Conservation (phyloP, 225 moss, liverwort and hornwort genomes). For the Antitrichia curtipendula region DNA sequence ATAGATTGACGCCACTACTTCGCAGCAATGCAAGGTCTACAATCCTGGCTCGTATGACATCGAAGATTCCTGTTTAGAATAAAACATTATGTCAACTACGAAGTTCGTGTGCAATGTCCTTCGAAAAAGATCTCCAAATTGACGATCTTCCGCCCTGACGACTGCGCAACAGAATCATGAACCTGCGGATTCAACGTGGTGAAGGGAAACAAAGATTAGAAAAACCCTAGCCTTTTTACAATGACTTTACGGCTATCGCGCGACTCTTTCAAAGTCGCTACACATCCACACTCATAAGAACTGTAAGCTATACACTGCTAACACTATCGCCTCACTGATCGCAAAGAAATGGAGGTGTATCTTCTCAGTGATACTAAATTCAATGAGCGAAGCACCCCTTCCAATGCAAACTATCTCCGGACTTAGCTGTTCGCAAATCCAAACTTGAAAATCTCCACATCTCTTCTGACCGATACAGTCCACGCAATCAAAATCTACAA, state of each 20-base stretch:
- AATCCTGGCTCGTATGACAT: background rate
- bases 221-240: fast-evolving
- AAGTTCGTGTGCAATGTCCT: background rate
- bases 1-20: background rate
- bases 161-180: too few species aligned
- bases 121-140: too few species aligned
- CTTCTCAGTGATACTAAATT: background rate
- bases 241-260: too few species aligned
- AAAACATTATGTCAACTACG: background rate
- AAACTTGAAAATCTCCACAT: too few species aligned
- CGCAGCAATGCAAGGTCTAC: background rate
- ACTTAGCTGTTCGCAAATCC: background rate
- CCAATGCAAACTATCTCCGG: background rate
- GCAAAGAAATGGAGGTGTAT: too few species aligned
- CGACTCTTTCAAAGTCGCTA: too few species aligned
- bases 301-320: background rate
- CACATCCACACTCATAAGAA: too few species aligned
- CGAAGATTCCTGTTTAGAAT: background rate
- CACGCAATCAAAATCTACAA: too few species aligned
- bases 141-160: background rate
- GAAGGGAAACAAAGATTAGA: too few species aligned
- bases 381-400: background rate
- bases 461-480: too few species aligned
- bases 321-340: background rate
- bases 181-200: background rate